Evolutionary conservation across 208 protist species (phyloP).

Genomic region (Trypanosoma cruzi): DNA sequence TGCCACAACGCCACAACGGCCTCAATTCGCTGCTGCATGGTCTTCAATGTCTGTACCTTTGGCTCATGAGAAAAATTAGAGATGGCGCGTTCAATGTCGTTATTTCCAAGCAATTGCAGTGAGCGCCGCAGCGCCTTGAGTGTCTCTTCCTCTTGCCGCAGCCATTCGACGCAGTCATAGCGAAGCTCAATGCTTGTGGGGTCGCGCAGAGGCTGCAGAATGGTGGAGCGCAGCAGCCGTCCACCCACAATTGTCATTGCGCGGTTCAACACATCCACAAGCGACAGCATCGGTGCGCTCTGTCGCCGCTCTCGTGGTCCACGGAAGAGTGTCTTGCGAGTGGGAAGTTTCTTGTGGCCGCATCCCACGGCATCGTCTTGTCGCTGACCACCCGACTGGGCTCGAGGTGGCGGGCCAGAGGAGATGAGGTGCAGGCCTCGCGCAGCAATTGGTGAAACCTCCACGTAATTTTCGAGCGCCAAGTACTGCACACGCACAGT

Average conservation of each 20-base stretch:
- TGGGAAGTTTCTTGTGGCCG: too few species aligned
- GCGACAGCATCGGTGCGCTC: slow-evolving; percentile 27
- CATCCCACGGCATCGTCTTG: too few species aligned
- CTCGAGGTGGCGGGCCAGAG: slow-evolving; percentile 9
- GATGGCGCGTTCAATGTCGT: slow-evolving; percentile 32
- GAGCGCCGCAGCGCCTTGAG: slow-evolving; percentile 24
- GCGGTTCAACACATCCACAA: slow-evolving; percentile 63
- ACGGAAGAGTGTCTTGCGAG: slow-evolving; percentile 28
- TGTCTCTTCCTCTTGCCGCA: slow-evolving; percentile 36
- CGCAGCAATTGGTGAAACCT: slow-evolving; percentile 60
- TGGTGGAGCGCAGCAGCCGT: slow-evolving; percentile 62
- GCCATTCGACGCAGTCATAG: slow-evolving; percentile 76
- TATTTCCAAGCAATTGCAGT: slow-evolving; percentile 12
- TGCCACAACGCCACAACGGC: slow-evolving; percentile 26
- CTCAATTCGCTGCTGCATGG: slow-evolving; percentile 30
- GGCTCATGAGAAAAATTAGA: slow-evolving; percentile 32
- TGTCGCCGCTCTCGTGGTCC: slow-evolving; percentile 5
- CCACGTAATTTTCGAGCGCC: slow-evolving; percentile 70
- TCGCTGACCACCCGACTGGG: too few species aligned
- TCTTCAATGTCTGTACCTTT: slow-evolving; percentile 21
- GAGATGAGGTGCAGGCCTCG: slow-evolving; percentile 65
- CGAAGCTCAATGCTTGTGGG: slow-evolving; percentile 57
- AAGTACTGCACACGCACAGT: slow-evolving; percentile 69
- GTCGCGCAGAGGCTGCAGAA: slow-evolving; percentile 83
- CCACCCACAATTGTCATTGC: slow-evolving; percentile 73